A percentile compares a stretch with the other conserved stretches of the same genome.
Evolutionary conservation across 208 protist genomes (phyloP).

Genomic region (Crithidia expoeki): DNA sequence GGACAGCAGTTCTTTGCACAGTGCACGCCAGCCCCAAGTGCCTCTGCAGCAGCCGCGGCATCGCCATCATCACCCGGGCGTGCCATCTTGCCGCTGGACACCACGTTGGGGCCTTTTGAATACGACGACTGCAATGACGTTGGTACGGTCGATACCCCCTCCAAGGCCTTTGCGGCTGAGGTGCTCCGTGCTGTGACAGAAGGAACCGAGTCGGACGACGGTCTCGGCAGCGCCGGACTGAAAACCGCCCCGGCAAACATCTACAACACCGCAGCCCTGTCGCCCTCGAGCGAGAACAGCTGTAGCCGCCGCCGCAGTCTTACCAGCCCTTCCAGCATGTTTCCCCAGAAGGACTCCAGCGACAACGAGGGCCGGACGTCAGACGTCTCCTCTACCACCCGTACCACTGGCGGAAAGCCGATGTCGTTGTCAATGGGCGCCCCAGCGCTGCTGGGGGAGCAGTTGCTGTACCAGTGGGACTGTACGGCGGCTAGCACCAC

Average conservation of each 20-base stretch:
- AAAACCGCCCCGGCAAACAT: not conserved
- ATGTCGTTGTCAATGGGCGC: slow-evolving; percentile 11
- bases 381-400: not conserved
- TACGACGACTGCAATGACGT: not conserved
- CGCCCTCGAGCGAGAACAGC: not conserved
- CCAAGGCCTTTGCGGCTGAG: slow-evolving; percentile 4
- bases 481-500: not conserved
- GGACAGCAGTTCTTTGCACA: slow-evolving; percentile 2
- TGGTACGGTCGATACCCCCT: not conserved
- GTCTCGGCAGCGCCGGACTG: not conserved
- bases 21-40: not conserved
- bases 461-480: slow-evolving; percentile 29
- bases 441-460: slow-evolving; percentile 13
- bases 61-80: not conserved
- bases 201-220: not conserved
- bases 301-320: slow-evolving; percentile 14
- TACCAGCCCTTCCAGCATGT: slow-evolving; percentile 12
- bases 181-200: not conserved
- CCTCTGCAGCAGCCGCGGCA: slow-evolving; percentile 1
- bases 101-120: slow-evolving; percentile 8
- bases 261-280: too few species aligned
- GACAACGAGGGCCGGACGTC: slow-evolving; percentile 2
- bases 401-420: not conserved
- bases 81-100: not conserved
- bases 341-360: slow-evolving; percentile 8